Evolutionary conservation across 2,329 filamentous ascomycete genomes (phyloP), one percentile per base, ranked within the genome.

Genomic region (Fusarium sp.): DNA sequence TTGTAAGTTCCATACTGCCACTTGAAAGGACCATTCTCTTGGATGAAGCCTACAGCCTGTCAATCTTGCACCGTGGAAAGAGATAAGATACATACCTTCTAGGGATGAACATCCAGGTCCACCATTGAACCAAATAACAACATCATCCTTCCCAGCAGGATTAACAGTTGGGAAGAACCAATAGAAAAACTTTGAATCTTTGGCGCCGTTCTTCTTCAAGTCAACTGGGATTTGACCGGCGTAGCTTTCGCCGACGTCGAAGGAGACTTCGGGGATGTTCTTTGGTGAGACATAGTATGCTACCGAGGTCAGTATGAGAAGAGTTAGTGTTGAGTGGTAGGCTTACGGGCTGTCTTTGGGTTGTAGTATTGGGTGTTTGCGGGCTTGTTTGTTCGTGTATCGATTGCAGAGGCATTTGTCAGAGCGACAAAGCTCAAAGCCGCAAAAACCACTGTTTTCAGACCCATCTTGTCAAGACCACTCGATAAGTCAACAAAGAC

Each of bases 121-220:
- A 21, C 71, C 71, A 2, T 73, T 73, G 6, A 73, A 57, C 71
- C 71, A 73, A 23, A 73, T 73, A 1, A 73, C 54, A 11, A 73
- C 58, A 25, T 73, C 71, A 6, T 73, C 71, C 10, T 73, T 73
- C 7, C 71, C 71, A 20, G 58, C 66, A 2, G 71, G 71, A 16
- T 73, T 73, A 4, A 68, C 68, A 3, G 71, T 73, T 0, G 71
- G 71, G 11, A 73, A 72, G 16, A 73, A 73, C 71, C 71, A 73
- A 27, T 69, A 73, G 7, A 68, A 72, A 49, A 73, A 72, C 12
- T 72, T 73, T 8, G 69, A 50, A 12, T 71, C 64, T 5, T 65
- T 54, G 11, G 50, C 45, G 1, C 61, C 55, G 2, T 49, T 51
- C 11, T 72, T 57, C 5, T 60, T 65, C 5, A 71, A 14, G 7